Conservation (phyloP, 352 stramenopile species). For the Phytophthora hybrid region DNA sequence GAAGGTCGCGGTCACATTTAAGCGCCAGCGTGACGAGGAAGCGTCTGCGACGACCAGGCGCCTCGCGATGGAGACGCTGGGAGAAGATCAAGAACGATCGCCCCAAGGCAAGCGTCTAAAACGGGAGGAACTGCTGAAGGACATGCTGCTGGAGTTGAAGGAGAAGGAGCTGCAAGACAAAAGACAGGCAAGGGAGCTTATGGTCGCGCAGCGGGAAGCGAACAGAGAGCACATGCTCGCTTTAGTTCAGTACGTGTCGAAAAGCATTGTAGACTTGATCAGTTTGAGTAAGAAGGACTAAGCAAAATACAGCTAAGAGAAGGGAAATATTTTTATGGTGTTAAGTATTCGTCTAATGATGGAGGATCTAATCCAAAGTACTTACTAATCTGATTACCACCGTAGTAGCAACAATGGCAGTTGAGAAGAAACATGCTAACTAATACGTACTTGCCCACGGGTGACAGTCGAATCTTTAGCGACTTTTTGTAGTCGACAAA, state of each 20-base stretch:
- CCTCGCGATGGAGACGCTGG: slow-evolving; percentile 12
- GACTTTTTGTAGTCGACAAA: slow-evolving; percentile 17
- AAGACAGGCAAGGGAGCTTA: slow-evolving; percentile 6
- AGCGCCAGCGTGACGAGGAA: slow-evolving; percentile 16
- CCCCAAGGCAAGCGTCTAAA: not conserved
- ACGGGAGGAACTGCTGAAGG: slow-evolving; percentile 1
- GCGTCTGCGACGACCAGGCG: not conserved
- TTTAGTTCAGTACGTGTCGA: slow-evolving; percentile 13
- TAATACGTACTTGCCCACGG: slow-evolving; percentile 9
- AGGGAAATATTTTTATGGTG: not conserved
- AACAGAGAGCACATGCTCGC: slow-evolving; percentile 5
- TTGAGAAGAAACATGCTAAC: not conserved
- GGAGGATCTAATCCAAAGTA: slow-evolving; percentile 2
- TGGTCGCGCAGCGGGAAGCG: slow-evolving; percentile 3
- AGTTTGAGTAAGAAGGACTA: slow-evolving; percentile 9
- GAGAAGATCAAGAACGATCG: slow-evolving; percentile 1
- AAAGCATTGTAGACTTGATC: slow-evolving; percentile 19
- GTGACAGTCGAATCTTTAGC: slow-evolving; percentile 9
- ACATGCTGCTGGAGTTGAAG: not conserved
- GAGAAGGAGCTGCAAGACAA: slow-evolving; percentile 1
- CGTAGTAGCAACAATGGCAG: not conserved
- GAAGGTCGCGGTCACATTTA: not conserved
- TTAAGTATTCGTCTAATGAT: slow-evolving; percentile 1
- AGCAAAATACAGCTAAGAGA: not conserved
- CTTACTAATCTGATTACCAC: slow-evolving; percentile 4